These are phyloP conservation scores for Durio zibethinus DNA, from an alignment of 345 rosid species.

Conservation along the genomic window DNA sequence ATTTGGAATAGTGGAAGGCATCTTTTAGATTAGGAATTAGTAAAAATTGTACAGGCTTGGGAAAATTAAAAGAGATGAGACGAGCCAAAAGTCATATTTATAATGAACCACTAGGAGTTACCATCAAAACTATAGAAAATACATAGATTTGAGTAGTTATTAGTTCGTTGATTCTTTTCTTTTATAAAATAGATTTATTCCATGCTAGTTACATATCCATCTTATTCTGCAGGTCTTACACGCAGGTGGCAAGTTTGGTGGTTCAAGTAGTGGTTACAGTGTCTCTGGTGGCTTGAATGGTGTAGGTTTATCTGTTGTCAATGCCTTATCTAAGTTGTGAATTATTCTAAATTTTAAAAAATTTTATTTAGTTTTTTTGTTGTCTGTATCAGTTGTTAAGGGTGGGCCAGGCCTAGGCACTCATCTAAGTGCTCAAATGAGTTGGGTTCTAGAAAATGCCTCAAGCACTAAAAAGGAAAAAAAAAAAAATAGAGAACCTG, in stretches of 20 bases:
- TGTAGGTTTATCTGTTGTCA: constrained; percentile 97
- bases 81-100: not conserved
- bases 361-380: not conserved
- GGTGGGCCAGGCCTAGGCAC: not conserved
- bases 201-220: constrained; percentile 4
- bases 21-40: not conserved
- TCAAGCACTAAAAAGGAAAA: not conserved
- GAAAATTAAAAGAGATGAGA: not conserved
- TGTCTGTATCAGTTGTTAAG: not conserved
- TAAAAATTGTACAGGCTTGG: not conserved
- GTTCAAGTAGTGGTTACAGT: constrained; percentile 89
- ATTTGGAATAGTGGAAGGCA: not conserved
- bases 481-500: too few relatives aligned
- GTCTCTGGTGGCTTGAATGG: constrained; percentile 99
- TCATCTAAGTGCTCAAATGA: not conserved
- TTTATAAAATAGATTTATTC: not conserved
- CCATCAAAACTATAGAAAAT: not conserved
- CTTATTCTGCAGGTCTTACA: constrained; percentile 71
- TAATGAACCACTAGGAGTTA: not conserved
- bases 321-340: constrained; percentile 93
- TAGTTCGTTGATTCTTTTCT: not conserved
- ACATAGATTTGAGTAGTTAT: not conserved
- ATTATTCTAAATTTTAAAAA: constrained; percentile 1
- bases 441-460: not conserved
- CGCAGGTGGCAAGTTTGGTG: constrained; percentile 99